Evolutionary conservation across 2,329 filamentous ascomycete species (phyloP).

Genomic region (Kalaharituber pfeilii): DNA sequence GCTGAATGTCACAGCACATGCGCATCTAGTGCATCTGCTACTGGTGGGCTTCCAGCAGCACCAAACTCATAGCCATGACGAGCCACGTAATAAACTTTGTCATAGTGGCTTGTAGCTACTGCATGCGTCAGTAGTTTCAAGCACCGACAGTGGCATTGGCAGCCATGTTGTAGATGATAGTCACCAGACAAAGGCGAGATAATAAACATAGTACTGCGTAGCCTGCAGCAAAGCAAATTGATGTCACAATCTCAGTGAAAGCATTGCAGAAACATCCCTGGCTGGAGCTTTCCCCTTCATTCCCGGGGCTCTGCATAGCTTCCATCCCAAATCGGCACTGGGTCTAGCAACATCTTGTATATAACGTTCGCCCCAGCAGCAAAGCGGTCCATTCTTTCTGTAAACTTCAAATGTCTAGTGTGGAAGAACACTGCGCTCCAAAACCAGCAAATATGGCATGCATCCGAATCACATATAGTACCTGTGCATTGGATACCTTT

Average conservation of each 20-base stretch:
- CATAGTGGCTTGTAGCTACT: constrained; percentile 64
- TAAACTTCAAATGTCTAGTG: constrained; percentile 64
- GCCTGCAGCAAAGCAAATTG: constrained; percentile 45
- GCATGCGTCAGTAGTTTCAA: constrained; percentile 54
- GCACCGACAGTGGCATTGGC: constrained; percentile 75
- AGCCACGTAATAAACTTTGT: constrained; percentile 85
- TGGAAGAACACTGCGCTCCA: constrained; percentile 90
- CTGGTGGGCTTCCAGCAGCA: constrained; percentile 79
- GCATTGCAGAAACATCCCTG: constrained; percentile 19
- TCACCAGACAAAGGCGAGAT: constrained; percentile 72
- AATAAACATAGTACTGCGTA: constrained; percentile 65
- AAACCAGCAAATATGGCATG: constrained; percentile 65
- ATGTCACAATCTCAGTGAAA: constrained; percentile 52
- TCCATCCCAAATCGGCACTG: constrained; percentile 66
- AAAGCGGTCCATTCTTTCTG: constrained; percentile 94
- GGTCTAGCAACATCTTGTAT: constrained; percentile 76
- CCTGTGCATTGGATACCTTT: constrained; percentile 53
- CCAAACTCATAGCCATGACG: constrained; percentile 82
- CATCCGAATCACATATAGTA: constrained; percentile 71
- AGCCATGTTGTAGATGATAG: constrained; percentile 94
- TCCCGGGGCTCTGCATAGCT: constrained; percentile 43
- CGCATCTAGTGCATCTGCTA: constrained; percentile 68
- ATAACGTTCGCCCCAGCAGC: constrained; percentile 76
- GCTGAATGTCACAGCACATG: constrained; percentile 93
- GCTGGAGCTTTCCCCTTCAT: constrained; percentile 25